Base-by-base conservation (phyloP, 2,329 filamentous ascomycete species). In the Xylariaceae sp. region DNA sequence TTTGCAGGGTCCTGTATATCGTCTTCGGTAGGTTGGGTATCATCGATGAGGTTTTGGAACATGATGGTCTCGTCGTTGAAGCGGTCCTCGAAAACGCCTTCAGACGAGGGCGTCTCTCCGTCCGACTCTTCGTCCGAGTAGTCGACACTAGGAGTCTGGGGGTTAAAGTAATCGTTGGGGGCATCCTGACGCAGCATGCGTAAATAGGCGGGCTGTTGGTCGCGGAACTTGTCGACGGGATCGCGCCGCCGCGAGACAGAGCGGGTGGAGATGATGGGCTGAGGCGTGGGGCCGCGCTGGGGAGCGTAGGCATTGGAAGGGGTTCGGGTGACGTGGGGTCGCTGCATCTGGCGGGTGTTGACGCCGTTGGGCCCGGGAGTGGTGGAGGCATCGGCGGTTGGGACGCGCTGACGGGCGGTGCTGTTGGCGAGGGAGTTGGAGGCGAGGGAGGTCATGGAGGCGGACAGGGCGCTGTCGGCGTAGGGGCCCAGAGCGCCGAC, bases 131-230 rank as follows among this genome's bases (percentile, higher is more conserved):
- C 91, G 59, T 94, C 91, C 41, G 70, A 73, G 57, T 88, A 87
- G 54, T 80, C 82, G 58, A 90, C 74, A 57, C 81, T 85, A 40
- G 84, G 84, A 2, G 85, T 83, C 60, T 89, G 87, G 12, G 84
- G 77, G 50, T 91, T 86, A 57, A 91, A 89, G 73, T 92, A 94
- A 60, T 89, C 86, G 55, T 81, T 80, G 31, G 59, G 55, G 12
- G 60, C 57, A 38, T 94, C 89, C 67, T 95, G 90, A 52, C 91
- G 86, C 65, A 97, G 82, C 62, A 93, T 86, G 70, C 96, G 90
- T 33, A 97, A 87, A 68, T 99, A 99, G 51, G 93, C 93, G 68
- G 92, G 90, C 71, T 97, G 93, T 71, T 97, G 90, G 44, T 89
- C 89, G 54, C 88, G 80, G 51, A 76, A 82, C 67, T 77, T 63